phyloP scores from a whole-genome alignment of 257 asterid species.

The Solanum paucissectum region DNA sequence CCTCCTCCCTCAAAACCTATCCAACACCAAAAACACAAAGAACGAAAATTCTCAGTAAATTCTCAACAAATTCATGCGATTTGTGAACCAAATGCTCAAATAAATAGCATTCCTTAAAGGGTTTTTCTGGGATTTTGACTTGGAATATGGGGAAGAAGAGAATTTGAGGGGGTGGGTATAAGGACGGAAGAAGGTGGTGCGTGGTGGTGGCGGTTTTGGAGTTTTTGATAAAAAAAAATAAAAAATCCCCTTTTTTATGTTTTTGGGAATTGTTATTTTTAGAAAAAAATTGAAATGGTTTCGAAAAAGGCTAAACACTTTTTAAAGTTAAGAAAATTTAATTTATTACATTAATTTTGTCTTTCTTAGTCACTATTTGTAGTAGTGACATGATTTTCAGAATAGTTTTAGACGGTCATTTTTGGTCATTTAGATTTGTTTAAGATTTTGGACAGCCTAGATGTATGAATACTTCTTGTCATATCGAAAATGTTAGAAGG shows the following conservation, averaged over 20 bases:
- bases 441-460: background rate
- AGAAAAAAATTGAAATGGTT: constrained; percentile 21
- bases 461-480: background rate
- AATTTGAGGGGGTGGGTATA: constrained; percentile 2
- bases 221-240: constrained; percentile 1
- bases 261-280: background rate
- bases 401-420: background rate
- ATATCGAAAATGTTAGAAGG: background rate
- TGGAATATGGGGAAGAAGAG: background rate
- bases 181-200: background rate
- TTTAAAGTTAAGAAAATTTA: background rate
- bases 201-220: constrained; percentile 34
- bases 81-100: background rate
- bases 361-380: constrained; percentile 7
- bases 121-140: constrained; percentile 30
- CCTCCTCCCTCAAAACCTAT: background rate
- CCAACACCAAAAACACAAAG: background rate
- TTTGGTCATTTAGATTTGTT: background rate
- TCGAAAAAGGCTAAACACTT: constrained; percentile 9
- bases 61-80: background rate
- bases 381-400: background rate
- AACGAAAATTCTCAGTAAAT: background rate
- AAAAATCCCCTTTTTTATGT: background rate
- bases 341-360: background rate
- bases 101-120: background rate